These are phyloP conservation scores for Apiospora kogelbergensis DNA, from an alignment of 2,329 filamentous ascomycete species.

Conservation along the genomic window DNA sequence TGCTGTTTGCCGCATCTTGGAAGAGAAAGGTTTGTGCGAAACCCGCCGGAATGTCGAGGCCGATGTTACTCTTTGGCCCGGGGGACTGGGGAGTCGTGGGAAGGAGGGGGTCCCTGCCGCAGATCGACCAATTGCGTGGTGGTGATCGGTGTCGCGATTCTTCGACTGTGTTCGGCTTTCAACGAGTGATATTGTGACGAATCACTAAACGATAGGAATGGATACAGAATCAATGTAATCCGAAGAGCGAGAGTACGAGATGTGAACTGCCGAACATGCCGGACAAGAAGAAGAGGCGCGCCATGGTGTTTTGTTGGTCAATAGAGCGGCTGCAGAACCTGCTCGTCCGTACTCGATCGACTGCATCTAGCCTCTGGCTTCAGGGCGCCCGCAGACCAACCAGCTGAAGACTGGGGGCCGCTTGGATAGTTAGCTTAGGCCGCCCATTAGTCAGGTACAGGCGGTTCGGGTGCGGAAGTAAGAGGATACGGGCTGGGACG, in stretches of 20 bases:
- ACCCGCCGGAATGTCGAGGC: neutral
- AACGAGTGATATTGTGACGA: neutral
- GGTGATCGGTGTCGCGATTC: neutral
- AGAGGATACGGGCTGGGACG: neutral
- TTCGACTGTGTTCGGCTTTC: neutral
- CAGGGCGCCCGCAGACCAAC: neutral
- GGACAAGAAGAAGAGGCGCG: neutral
- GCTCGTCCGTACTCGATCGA: neutral
- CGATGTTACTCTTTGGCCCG: neutral
- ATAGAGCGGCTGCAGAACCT: neutral
- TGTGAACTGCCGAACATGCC: neutral
- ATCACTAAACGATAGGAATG: neutral
- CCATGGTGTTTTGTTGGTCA: conserved; percentile 1
- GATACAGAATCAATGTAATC: neutral
- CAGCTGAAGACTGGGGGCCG: neutral
- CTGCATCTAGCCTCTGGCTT: neutral
- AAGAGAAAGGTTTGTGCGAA: neutral
- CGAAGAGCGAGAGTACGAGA: neutral
- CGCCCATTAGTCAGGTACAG: neutral
- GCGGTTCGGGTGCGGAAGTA: neutral
- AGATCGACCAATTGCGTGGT: neutral
- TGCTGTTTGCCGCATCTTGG: neutral
- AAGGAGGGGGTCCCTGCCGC: neutral
- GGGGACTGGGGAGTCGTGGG: neutral
- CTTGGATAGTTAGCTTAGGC: neutral